Conservation (phyloP, 2,329 filamentous ascomycete species). For the Dichotomopilus funicola region DNA sequence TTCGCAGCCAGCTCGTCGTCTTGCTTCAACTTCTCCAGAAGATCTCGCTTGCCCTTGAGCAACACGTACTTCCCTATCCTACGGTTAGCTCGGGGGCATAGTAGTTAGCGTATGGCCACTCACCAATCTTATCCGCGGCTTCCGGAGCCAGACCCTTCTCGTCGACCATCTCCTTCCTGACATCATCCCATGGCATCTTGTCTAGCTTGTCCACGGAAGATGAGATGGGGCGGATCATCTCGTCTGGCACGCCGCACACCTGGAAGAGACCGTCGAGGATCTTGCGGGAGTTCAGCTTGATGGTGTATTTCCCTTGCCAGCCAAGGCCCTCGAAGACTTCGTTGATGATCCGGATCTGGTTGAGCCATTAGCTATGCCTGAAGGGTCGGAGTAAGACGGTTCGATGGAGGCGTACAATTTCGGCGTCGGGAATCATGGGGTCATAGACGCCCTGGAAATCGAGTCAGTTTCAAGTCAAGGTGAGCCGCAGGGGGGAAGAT, state of each 20-base stretch:
- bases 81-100: not conserved
- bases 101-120: slow-evolving; percentile 58
- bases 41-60: slow-evolving; percentile 41
- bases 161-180: slow-evolving; percentile 86
- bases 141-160: slow-evolving; percentile 74
- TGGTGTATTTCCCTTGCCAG: slow-evolving; percentile 61
- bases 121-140: slow-evolving; percentile 80
- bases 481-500: not conserved
- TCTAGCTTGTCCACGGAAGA: slow-evolving; percentile 95
- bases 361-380: not conserved
- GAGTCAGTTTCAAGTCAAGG: not conserved
- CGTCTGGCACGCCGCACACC: slow-evolving; percentile 78
- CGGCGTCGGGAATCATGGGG: slow-evolving; percentile 85
- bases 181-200: slow-evolving; percentile 84
- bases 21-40: slow-evolving; percentile 62
- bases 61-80: slow-evolving; percentile 18
- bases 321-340: slow-evolving; percentile 78
- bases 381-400: not conserved
- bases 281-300: slow-evolving; percentile 93
- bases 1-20: slow-evolving; percentile 66
- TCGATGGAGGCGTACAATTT: slow-evolving; percentile 45
- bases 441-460: slow-evolving; percentile 60
- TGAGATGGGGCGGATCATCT: slow-evolving; percentile 84
- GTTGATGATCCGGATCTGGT: slow-evolving; percentile 62
- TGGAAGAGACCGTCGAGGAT: slow-evolving; percentile 89